Evolutionary conservation across 2,329 filamentous ascomycete genomes (phyloP), one percentile per base, ranked within the genome.

Genomic region (Penicillium sp.): DNA sequence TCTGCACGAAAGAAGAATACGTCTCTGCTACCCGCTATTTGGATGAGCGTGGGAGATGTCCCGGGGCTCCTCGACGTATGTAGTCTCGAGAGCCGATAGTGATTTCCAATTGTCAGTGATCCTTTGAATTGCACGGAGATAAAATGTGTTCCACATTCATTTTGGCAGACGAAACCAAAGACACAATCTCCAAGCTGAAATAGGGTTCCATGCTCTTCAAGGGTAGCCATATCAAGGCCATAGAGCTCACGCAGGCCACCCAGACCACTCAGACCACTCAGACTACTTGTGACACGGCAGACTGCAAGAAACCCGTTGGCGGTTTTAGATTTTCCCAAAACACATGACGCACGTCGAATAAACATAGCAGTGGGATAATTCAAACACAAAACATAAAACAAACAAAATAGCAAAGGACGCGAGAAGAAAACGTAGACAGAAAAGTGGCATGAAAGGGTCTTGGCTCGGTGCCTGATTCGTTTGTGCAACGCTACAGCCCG

Each of bases 381-480:
- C 5, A 27, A 27, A 2, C 8, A 8, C 3, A 27, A 27, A 27
- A 27, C 24, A 27, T 8, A 27, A 27, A 27, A 27, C 24, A 27
- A 27, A 27, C 24, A 27, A 27, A 27, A 5, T 6, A 5, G 8
- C 24, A 8, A 27, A 27, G 24, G 24, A 5, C 8, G 24, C 8
- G 24, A 27, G 24, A 27, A 27, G 24, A 27, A 8, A 27, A 27
- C 18, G 18, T 18, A 27, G 24, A 27, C 24, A 27, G 24, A 27
- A 27, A 27, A 34, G 4, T 14, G 13, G 7, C 10, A 34, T n/a
- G 13, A 16, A 43, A 45, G 45, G 14, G 34, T 43, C 58, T 32
- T 54, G 53, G 52, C 43, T 63, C 54, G 52, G 59, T 63, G 55
- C 62, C 61, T 63, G 61, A 60, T 58, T 39, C 53, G 49, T 58